phyloP scores from a whole-genome alignment of 495 filamentous ascomycete genomes.

The Ramalina peruviana region DNA sequence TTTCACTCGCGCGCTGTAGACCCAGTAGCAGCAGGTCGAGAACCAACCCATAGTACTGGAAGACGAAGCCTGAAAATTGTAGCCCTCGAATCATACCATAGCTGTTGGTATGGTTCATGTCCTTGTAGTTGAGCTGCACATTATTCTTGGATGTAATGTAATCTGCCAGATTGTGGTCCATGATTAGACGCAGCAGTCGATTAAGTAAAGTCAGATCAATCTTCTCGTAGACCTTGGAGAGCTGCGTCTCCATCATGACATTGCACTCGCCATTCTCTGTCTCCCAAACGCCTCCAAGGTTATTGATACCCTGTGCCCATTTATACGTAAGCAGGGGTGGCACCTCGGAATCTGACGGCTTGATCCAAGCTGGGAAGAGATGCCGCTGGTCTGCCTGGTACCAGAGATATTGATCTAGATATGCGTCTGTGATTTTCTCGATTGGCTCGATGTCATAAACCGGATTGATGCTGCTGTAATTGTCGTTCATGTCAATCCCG shows the following conservation, averaged over 20 bases:
- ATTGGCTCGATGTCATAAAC: constrained; percentile 99
- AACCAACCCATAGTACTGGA: constrained; percentile 97
- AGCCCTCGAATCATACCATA: constrained; percentile 96
- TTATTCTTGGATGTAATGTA: constrained; percentile 99
- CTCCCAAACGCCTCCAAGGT: constrained; percentile 95
- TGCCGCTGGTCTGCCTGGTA: constrained; percentile 98
- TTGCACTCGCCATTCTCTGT: constrained; percentile 92
- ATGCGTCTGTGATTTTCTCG: constrained; percentile 99
- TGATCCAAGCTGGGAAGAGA: constrained; percentile 98
- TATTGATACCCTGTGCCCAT: constrained; percentile 99
- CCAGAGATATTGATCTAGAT: constrained; percentile 98
- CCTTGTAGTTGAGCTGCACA: constrained; percentile 97
- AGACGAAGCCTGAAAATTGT: constrained; percentile 96
- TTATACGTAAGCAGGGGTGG: constrained; percentile 96
- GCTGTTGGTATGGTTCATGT: constrained; percentile 99
- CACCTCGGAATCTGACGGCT: constrained; percentile 96
- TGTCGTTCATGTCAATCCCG: constrained; percentile 99
- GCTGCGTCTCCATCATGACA: constrained; percentile 95
- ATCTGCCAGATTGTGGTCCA: constrained; percentile 98
- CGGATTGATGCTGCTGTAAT: constrained; percentile 96
- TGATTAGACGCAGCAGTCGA: constrained; percentile 82
- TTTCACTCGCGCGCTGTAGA: constrained; percentile 86
- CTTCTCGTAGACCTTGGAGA: constrained; percentile 99
- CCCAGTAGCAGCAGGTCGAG: constrained; percentile 89
- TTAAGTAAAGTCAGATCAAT: constrained; percentile 95